These are phyloP conservation scores for Cicer arietinum DNA, from an alignment of 306 rosid species.

Conservation along the genomic window DNA sequence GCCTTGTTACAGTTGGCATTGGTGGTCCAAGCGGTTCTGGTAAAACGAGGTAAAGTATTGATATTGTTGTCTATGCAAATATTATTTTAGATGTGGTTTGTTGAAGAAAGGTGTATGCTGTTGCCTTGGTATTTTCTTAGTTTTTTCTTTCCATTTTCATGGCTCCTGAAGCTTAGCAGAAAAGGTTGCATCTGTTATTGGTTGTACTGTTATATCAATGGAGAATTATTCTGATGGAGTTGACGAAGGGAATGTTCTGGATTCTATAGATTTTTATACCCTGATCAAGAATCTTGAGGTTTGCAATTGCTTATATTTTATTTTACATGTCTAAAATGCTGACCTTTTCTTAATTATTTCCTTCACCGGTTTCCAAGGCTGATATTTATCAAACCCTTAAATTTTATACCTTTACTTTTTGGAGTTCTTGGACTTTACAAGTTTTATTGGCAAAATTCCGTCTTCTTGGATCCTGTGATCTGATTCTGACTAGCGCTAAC, in stretches of 20 bases:
- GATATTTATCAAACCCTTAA: constrained; percentile 22
- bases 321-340: constrained; percentile 36
- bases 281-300: constrained; percentile 95
- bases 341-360: constrained; percentile 3
- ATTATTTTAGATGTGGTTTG: constrained; percentile 33
- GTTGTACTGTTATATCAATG: constrained; percentile 92
- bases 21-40: constrained; percentile 99
- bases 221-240: constrained; percentile 88
- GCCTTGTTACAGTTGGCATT: constrained; percentile 91
- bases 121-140: constrained; percentile 42
- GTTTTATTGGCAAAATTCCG: constrained; percentile 34
- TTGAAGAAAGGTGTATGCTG: constrained; percentile 33
- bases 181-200: constrained; percentile 97
- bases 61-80: constrained; percentile 26
- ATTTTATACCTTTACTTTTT: constrained; percentile 34
- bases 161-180: constrained; percentile 92
- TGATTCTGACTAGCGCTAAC: constrained; percentile 13
- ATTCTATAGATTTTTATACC: constrained; percentile 75
- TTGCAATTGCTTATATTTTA: constrained; percentile 52
- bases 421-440: constrained; percentile 30
- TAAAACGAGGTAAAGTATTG: constrained; percentile 92
- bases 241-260: constrained; percentile 86
- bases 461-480: constrained; percentile 16
- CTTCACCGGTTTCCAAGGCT: constrained; percentile 17
- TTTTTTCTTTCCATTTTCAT: constrained; percentile 45